Conservation (phyloP, 2,329 filamentous ascomycete genomes). For the Aureobasidium sp. region DNA sequence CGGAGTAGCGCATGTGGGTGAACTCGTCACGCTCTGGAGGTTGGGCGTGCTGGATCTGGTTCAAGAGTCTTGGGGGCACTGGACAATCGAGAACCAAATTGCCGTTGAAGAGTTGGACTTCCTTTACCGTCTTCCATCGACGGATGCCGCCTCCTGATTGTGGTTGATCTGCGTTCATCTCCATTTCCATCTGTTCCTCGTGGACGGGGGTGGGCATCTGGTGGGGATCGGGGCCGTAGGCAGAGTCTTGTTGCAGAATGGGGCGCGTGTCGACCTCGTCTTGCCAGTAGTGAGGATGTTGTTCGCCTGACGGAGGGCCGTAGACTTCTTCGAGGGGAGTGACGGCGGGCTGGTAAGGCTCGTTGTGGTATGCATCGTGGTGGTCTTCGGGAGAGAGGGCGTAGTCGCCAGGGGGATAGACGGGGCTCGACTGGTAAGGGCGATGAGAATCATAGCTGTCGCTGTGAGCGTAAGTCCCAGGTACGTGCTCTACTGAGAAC, state of each 20-base stretch:
- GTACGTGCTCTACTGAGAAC: slow-evolving; percentile 66
- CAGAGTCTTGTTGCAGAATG: slow-evolving; percentile 61
- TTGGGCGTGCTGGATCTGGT: slow-evolving; percentile 76
- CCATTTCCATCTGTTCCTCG: slow-evolving; percentile 33
- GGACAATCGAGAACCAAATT: slow-evolving; percentile 97
- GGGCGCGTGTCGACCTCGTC: slow-evolving; percentile 64
- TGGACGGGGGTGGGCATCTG: slow-evolving; percentile 33
- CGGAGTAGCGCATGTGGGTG: slow-evolving; percentile 87
- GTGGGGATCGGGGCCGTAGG: slow-evolving; percentile 56
- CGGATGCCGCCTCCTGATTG: slow-evolving; percentile 58
- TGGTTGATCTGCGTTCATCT: slow-evolving; percentile 36
- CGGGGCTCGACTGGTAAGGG: slow-evolving; percentile 13
- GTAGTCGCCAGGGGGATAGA: slow-evolving; percentile 52
- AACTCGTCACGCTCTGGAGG: slow-evolving; percentile 79
- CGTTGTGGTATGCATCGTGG: slow-evolving; percentile 79
- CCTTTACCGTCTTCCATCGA: slow-evolving; percentile 97
- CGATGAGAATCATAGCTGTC: slow-evolving; percentile 52
- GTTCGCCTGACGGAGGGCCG: slow-evolving; percentile 26
- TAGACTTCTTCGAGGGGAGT: slow-evolving; percentile 19
- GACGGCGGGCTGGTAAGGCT: slow-evolving; percentile 65
- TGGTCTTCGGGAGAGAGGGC: slow-evolving; percentile 75
- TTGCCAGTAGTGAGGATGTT: slow-evolving; percentile 48
- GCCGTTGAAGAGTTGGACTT: slow-evolving; percentile 93
- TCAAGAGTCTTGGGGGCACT: slow-evolving; percentile 79
- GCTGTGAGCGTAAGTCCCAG: slow-evolving; percentile 56